These are phyloP conservation scores for Collariella sp. DNA, from an alignment of 495 filamentous ascomycete species.

Conservation along the genomic window DNA sequence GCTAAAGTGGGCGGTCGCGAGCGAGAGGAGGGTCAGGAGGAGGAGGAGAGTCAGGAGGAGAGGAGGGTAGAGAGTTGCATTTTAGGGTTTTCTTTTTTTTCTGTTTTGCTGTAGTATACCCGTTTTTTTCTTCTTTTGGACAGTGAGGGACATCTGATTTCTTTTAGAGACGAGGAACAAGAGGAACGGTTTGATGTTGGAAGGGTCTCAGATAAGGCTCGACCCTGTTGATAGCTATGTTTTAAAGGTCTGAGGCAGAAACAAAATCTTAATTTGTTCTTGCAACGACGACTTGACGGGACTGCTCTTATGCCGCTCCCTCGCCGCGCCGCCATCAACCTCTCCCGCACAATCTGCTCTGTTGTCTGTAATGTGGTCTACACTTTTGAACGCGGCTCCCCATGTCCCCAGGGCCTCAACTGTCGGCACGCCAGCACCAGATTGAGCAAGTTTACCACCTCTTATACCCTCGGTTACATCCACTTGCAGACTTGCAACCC, in stretches of 20 bases:
- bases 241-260: too few relatives aligned
- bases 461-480: neutral
- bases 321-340: neutral
- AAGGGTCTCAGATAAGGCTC: too few relatives aligned
- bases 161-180: too few relatives aligned
- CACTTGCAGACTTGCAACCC: too few relatives aligned
- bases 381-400: neutral
- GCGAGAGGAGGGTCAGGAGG: constrained; percentile 23
- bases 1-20: constrained; percentile 49
- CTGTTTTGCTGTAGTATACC: neutral
- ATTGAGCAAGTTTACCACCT: neutral
- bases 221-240: too few relatives aligned
- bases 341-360: neutral
- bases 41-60: too few relatives aligned
- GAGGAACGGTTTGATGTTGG: too few relatives aligned
- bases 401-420: neutral
- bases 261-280: too few relatives aligned
- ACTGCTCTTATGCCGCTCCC: neutral
- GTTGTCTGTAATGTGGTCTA: neutral
- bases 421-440: neutral
- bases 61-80: constrained; percentile 29
- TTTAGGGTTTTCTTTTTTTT: constrained; percentile 6
- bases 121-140: neutral
- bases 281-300: too few relatives aligned
- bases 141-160: too few relatives aligned